Base-by-base conservation (phyloP, 1,284 basidiomycete species). In the Polyporus tsugae region DNA sequence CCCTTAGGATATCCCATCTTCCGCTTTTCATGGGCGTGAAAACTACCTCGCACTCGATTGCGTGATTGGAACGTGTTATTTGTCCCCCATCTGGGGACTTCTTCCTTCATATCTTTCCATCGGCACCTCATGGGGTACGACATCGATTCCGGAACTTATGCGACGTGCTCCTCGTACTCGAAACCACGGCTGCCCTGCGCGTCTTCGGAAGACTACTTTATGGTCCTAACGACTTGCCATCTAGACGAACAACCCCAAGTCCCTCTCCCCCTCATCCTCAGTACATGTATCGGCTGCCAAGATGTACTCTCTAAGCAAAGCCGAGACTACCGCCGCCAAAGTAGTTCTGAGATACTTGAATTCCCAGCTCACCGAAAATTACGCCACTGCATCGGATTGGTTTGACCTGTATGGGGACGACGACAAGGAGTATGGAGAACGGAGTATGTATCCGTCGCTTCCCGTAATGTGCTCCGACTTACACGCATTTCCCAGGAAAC, bases 321-420 rank as follows among this genome's bases (percentile, higher is more conserved):
- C 22, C 36, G 64, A 60, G 11, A 19, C 36, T 17, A 29, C 44
- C 22, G 17, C 42, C 13, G 78, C 79, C 9, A 69, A 70, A 15
- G 73, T 76, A 25, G 72, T 77, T 11, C 70, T 68, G 19, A 73
- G 75, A 41, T 80, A 79, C 60, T 69, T 80, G 69, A 79, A 79
- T 66, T 73, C 76, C 7, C 79, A 80, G 63, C 74, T 79, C 46
- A 42, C 66, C 6, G 75, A 75, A 5, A 75, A 78, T 17, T 75
- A 75, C 63, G 67, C 76, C 38, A 77, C 76, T 55, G 74, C 64
- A 9, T 6, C 75, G 13, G 39, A 63, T 19, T 70, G 73, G 38
- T 77, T 75, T 58, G 61, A 73, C 19, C 58, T 67, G 22, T 62
- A 73, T 41, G 71, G 74, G 10, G 68, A 64, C 3, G 65, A 64